Evolutionary conservation across 768 basidiomycete species (phyloP), one percentile per base, ranked within the genome.

Genomic region (Pleurotus sapidus): DNA sequence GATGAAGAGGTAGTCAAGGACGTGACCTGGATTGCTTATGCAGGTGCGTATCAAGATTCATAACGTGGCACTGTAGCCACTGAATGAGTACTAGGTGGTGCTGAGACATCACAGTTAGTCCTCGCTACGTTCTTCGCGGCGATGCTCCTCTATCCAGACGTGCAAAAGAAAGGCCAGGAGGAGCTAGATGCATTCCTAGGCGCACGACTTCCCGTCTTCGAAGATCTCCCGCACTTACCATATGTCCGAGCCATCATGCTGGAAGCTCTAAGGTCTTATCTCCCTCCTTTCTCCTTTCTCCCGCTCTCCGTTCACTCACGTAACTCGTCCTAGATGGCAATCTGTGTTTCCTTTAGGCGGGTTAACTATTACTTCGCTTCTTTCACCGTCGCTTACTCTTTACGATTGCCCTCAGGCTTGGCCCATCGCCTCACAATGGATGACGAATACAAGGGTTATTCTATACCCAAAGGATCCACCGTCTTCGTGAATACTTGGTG

Each of bases 401-500:
- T 11, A 40, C 39, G 39, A 40, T 40, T 2, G 3, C n/a, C 39
- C n/a, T n/a, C 39, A 73, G 72, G 63, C 20, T 61, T 59, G 12
- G 53, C 57, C 14, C 72, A 69, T 50, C 50, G 57, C 12, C 56
- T 63, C 12, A 57, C 63, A 12, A 60, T 67, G 45, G 72, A 77
- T 27, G 72, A 72, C 47, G 62, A 70, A 14, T 74, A 72, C 53
- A n/a, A n/a, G n/a, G n/a, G n/a, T n/a, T n/a, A n/a, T n/a, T n/a
- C n/a, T n/a, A n/a, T n/a, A n/a, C n/a, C n/a, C n/a, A n/a, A n/a
- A n/a, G n/a, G n/a, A n/a, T n/a, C n/a, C n/a, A n/a, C n/a, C n/a
- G n/a, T n/a, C n/a, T n/a, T n/a, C n/a, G n/a, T n/a, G n/a, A n/a
- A n/a, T n/a, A n/a, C n/a, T n/a, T n/a, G n/a, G n/a, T n/a, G n/a